Evolutionary conservation across 2,329 filamentous ascomycete species (phyloP).

Genomic region (Epichloe glyceriae): DNA sequence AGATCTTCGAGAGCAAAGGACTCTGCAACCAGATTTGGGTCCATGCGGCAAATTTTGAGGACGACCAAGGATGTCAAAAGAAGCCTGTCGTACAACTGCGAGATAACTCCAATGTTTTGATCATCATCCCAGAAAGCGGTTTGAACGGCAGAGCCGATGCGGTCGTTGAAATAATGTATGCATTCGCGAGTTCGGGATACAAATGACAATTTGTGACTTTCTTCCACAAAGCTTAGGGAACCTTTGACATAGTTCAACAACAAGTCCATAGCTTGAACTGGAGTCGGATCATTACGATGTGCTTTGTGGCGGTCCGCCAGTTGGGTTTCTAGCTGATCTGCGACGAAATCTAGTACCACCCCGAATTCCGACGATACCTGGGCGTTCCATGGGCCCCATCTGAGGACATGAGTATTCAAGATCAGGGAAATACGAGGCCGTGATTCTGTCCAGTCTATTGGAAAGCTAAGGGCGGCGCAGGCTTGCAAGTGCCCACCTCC

Average conservation of each 20-base stretch:
- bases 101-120: slow-evolving; percentile 6
- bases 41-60: slow-evolving; percentile 30
- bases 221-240: slow-evolving; percentile 26
- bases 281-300: slow-evolving; percentile 6
- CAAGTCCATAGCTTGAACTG: slow-evolving; percentile 27
- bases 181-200: slow-evolving; percentile 30
- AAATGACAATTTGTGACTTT: slow-evolving; percentile 27
- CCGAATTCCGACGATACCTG: slow-evolving; percentile 48
- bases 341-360: slow-evolving; percentile 45
- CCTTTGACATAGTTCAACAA: slow-evolving; percentile 34
- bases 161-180: slow-evolving; percentile 26
- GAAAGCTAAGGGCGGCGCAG: slow-evolving; percentile 19
- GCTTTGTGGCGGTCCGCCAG: not conserved
- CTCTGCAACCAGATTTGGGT: slow-evolving; percentile 18
- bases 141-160: slow-evolving; percentile 11
- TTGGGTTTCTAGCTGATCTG: slow-evolving; percentile 28
- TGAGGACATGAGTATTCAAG: slow-evolving; percentile 35
- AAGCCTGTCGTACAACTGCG: slow-evolving; percentile 18
- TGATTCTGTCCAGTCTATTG: slow-evolving; percentile 8
- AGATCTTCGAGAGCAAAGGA: slow-evolving; percentile 35
- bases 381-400: slow-evolving; percentile 45
- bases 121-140: not conserved
- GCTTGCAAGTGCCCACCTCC: slow-evolving; percentile 32
- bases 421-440: slow-evolving; percentile 27
- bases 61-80: slow-evolving; percentile 21